Evolutionary conservation across 176 grass and related monocot species (phyloP).

Genomic region (Avena insularis): DNA sequence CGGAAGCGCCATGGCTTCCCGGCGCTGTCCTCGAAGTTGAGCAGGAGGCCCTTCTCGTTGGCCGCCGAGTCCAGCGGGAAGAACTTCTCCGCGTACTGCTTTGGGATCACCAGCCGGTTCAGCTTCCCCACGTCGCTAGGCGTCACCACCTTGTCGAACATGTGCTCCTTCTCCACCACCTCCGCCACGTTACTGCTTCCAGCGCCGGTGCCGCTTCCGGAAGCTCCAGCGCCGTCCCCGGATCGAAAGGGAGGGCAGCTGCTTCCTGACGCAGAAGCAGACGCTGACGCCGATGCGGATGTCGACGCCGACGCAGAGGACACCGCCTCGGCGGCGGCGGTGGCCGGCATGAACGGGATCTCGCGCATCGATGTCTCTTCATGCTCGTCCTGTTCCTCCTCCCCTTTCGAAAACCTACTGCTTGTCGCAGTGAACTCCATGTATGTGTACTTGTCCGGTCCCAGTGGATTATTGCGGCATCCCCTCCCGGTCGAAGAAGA

Average conservation of each 20-base stretch:
- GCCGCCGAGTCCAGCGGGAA: slow-evolving; percentile 80
- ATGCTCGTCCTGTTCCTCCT: slow-evolving; percentile 47
- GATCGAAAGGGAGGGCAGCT: slow-evolving; percentile 34
- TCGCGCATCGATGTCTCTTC: slow-evolving; percentile 42
- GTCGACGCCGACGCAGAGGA: slow-evolving; percentile 40
- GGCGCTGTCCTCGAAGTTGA: slow-evolving; percentile 86
- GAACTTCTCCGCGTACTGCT: slow-evolving; percentile 97
- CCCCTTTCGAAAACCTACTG: slow-evolving; percentile 54
- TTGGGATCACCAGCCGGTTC: slow-evolving; percentile 96
- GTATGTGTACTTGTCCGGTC: neutral
- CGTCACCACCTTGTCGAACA: slow-evolving; percentile 99
- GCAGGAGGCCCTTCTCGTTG: slow-evolving; percentile 84
- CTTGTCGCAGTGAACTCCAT: slow-evolving; percentile 52
- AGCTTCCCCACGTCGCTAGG: slow-evolving; percentile 99
- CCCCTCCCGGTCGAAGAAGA: too few species aligned
- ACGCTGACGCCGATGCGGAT: slow-evolving; percentile 15
- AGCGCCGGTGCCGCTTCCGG: slow-evolving; percentile 44
- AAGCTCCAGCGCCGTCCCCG: slow-evolving; percentile 46
- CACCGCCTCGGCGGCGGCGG: neutral
- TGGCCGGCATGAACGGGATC: slow-evolving; percentile 56
- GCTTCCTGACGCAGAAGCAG: slow-evolving; percentile 41
- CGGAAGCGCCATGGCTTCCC: slow-evolving; percentile 98
- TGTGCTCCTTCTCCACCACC: slow-evolving; percentile 86
- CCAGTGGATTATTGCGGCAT: neutral
- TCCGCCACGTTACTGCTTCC: neutral